Base-by-base conservation (phyloP, 2,329 filamentous ascomycete species). In the Penicillium crustosum region DNA sequence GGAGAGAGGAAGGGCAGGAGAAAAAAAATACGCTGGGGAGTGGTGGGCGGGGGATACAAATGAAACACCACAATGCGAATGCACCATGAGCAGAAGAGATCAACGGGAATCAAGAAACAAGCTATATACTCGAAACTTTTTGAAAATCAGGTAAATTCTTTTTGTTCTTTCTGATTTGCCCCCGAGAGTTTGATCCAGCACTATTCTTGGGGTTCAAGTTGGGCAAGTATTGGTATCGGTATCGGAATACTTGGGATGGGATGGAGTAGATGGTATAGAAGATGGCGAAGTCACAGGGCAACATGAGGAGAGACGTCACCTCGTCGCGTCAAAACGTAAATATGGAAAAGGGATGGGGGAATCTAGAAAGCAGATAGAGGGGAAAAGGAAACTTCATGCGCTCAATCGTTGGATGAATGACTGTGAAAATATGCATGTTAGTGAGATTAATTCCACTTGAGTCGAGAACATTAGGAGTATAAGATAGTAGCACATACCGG, bases 361-460 rank as follows among this genome's bases (percentile, higher is more conserved):
- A 68, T 68, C 65, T 67, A 66, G 62, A 64, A 66, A 65, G 47
- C 58, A 66, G 60, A 60, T 27, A 39, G 41, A 57, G 57, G 58
- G 54, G 55, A 53, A 62, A 64, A 60, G 41, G 58, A 59, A 53
- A 59, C 61, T 68, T 77, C 69, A 78, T 71, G 73, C 73, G 71
- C 75, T 78, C 63, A 78, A 72, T 65, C 75, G 75, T 67, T 78
- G 75, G 65, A 78, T 77, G 65, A 78, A 78, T 56, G 74, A 72
- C 75, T 77, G 53, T 25, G 8, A 2, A 15, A 25, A n/a, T 9
- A 25, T 27, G 0, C 4, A 41, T 19, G 55, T 61, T 55, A 64
- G 61, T 59, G 48, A 35, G n/a, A 29, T 29, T 23, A 17, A 29
- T 35, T 23, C 8, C 15, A 23, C 9, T 6, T 36, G n/a, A 19